Percentiles rank a stretch among this genome's conserved stretches.
These are phyloP conservation scores for Penicillium sp. DNA, from an alignment of 2,329 filamentous ascomycete genomes.

Conservation along the genomic window DNA sequence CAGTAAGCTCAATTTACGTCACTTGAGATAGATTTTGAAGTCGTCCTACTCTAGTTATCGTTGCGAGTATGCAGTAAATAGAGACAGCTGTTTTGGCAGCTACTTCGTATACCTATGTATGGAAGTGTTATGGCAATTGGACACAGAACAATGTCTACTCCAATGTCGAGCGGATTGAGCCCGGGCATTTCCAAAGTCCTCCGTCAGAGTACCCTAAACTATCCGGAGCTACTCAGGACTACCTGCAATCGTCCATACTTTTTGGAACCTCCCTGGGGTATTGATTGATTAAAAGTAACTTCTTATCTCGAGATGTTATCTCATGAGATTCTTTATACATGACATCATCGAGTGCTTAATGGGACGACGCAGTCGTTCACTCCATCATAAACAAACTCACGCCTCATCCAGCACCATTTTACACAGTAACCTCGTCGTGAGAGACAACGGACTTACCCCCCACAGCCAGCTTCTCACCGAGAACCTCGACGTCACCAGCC, in stretches of 20 bases:
- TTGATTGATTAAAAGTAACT: not conserved
- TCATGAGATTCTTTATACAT: not conserved
- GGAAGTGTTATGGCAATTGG: no score
- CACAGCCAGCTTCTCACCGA: conserved; percentile 24
- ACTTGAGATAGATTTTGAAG: not conserved
- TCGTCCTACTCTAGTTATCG: not conserved
- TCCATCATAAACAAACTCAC: not conserved
- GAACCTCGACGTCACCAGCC: conserved; percentile 25
- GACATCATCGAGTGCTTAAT: not conserved
- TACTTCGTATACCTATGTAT: no score
- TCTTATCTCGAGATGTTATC: not conserved
- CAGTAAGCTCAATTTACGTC: not conserved
- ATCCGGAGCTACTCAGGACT: no score
- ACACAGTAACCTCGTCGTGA: conserved; percentile 9
- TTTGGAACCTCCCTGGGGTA: not conserved
- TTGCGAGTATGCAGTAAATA: not conserved
- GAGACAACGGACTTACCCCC: conserved; percentile 13
- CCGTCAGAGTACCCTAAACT: no score
- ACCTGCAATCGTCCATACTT: not conserved
- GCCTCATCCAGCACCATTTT: not conserved
- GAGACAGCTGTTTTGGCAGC: not conserved
- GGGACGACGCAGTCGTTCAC: not conserved
- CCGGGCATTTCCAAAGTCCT: no score
- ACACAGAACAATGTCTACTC: no score
- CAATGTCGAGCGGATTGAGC: no score